Evolutionary conservation across 768 basidiomycete species (phyloP), one percentile per base, ranked within the genome.

Genomic region (Panaeolus cyanescens): DNA sequence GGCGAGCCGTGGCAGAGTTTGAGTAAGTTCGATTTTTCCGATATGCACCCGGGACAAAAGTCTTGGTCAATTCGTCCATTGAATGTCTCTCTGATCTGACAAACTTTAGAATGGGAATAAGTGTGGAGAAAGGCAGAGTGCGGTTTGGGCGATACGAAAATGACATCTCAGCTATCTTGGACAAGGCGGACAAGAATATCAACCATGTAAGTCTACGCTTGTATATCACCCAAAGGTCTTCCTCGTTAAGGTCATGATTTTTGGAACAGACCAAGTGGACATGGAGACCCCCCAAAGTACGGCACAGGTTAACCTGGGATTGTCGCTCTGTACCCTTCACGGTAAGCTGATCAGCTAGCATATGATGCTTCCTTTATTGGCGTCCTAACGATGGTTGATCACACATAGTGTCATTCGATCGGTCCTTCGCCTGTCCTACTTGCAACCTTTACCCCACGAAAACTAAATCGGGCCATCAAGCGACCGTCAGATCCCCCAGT

Each of bases 1-100:
- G 75, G 1, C 67, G 70, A 37, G 56, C 62, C 19, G 68, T 78
- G 6, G 76, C 69, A 6, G 75, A 75, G 33, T 77, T 78, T 65
- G 76, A 79, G 75, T 76, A 39, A 15, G 75, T 65, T 10, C 25
- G 2, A 30, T 28, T 50, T 50, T 6, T 50, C 45, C 45, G 45
- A 50, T 50, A 50, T 50, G 45, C 25, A 10, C 4, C 45, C 45
- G 22, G 13, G 12, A 25, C 10, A 28, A 28, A 28, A 4, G 15
- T 9, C 22, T 12, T 15, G 25, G 25, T 28, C n/a, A n/a, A n/a
- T 22, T 20, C 39, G 37, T n/a, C 10, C 6, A 25, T 28, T 50
- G 19, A 2, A 15, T 1, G 12, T 37, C 30, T 19, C 53, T 20
- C 34, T 34, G 45, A 50, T 28, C 8, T 12, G 45, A 28, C 30